Evolutionary conservation across 768 basidiomycete genomes (phyloP), one percentile per base, ranked within the genome.

Genomic region (Suillus subluteus): DNA sequence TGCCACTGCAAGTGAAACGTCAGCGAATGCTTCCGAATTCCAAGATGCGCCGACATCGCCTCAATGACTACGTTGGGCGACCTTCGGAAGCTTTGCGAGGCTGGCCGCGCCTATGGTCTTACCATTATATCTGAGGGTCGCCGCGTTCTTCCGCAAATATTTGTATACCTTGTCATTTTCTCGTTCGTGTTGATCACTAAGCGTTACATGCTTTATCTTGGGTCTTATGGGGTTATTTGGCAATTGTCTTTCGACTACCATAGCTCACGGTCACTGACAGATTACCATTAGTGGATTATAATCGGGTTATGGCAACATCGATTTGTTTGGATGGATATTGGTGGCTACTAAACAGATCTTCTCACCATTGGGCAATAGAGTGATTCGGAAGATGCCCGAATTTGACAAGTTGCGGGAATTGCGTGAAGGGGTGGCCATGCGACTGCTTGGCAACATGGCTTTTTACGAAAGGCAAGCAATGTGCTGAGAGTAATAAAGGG

Each of bases 1-100:
- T 41, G 54, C 30, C 26, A 52, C 64, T 40, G 46, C 62, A 3
- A 64, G 58, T 11, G 73, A 68, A n/a, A 56, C 65, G 12, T 52
- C 58, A 37, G 16, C 67, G 63, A 63, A 62, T 48, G 38, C 66
- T 59, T 50, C 66, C 63, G 21, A 66, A 67, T 11, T 61, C n/a
- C 63, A 56, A 68, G 46, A 72, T 67, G 63, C 64, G 64, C 43
- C 71, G 59, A 55, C 65, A 69, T 70, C 68, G 30, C 58, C 56
- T 67, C 80, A 81, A 72, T 83, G 82, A 83, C 82, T 81, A 78
- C 82, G 75, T 80, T 79, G 82, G 82, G 82, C 82, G 82, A 79
- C 82, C 78, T 79, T 83, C 73, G 77, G 82, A 76, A 73, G 73
- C 68, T 74, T 82, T 71, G 77, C 78, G 67, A 82, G 78, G 80